A percentile compares a stretch with the other conserved stretches of the same genome.
phyloP scores from a whole-genome alignment of 2,329 filamentous ascomycete species.

The Zarea fungicola region DNA sequence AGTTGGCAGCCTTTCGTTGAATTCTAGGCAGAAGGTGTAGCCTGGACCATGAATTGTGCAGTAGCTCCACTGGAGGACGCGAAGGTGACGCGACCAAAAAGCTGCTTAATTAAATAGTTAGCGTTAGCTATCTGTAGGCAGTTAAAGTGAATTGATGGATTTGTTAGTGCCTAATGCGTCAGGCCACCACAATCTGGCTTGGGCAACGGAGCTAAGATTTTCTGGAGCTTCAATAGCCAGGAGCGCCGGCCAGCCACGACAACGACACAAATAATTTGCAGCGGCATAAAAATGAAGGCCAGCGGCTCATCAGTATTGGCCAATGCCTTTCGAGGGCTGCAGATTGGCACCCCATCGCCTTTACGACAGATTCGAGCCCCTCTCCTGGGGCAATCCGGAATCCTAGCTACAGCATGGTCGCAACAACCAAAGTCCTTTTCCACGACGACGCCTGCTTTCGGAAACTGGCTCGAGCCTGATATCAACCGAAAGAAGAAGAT shows the following conservation, averaged over 20 bases:
- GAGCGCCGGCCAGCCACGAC: conserved; percentile 7
- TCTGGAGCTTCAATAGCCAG: conserved; percentile 24
- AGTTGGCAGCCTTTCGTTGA: neutral
- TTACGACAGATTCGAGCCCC: conserved; percentile 34
- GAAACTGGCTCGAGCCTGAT: conserved; percentile 79
- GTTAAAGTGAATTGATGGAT: too few relatives aligned
- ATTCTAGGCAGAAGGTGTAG: conserved; percentile 19
- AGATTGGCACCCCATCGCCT: conserved; percentile 36
- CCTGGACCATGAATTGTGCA: conserved; percentile 30
- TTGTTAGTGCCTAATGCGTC: conserved; percentile 19
- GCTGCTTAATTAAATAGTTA: conserved; percentile 29
- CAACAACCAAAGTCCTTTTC: conserved; percentile 59
- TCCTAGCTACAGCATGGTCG: conserved; percentile 23
- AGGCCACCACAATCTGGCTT: conserved; percentile 17
- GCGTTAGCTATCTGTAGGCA: too few relatives aligned
- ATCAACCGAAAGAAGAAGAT: conserved; percentile 74
- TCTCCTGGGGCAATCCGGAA: conserved; percentile 24
- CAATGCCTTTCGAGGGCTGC: conserved; percentile 47
- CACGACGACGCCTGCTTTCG: conserved; percentile 53
- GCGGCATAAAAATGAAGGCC: conserved; percentile 42
- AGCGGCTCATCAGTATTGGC: conserved; percentile 39
- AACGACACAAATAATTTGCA: conserved; percentile 19
- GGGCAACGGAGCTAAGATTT: conserved; percentile 24
- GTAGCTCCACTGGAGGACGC: conserved; percentile 27
- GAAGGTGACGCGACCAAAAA: conserved; percentile 39